phyloP scores from a whole-genome alignment of 2,329 filamentous ascomycete species.

The Phyllosticta citriasiana region DNA sequence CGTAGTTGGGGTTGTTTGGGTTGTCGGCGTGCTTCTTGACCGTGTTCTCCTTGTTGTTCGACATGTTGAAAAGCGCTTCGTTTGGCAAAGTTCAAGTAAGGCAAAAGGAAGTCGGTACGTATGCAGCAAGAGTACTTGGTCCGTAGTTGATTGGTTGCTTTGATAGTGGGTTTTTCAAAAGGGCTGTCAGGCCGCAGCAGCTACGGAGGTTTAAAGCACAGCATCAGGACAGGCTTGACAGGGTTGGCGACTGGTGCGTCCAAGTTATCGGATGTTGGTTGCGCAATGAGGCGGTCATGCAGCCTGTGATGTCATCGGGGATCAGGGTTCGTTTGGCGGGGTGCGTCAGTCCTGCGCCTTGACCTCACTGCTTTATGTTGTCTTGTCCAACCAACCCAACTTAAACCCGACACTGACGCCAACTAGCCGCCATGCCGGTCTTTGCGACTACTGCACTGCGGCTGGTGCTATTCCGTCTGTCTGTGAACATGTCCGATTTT shows the following conservation, averaged over 20 bases:
- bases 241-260: background rate
- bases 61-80: background rate
- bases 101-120: background rate
- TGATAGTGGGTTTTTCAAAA: background rate
- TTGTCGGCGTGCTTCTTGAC: background rate
- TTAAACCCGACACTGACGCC: background rate
- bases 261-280: background rate
- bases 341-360: background rate
- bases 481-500: too few species aligned
- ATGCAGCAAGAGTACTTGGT: background rate
- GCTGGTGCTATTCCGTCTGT: too few species aligned
- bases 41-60: background rate
- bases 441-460: background rate
- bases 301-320: conserved; percentile 8
- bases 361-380: background rate
- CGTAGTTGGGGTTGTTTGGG: conserved; percentile 6
- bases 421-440: background rate
- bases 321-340: background rate
- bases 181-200: background rate
- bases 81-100: background rate
- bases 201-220: background rate
- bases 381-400: background rate
- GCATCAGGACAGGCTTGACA: background rate
- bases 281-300: background rate
- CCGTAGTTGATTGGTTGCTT: background rate